Evolutionary conservation across 352 stramenopile genomes (phyloP).

Genomic region (Globisporangium polare): DNA sequence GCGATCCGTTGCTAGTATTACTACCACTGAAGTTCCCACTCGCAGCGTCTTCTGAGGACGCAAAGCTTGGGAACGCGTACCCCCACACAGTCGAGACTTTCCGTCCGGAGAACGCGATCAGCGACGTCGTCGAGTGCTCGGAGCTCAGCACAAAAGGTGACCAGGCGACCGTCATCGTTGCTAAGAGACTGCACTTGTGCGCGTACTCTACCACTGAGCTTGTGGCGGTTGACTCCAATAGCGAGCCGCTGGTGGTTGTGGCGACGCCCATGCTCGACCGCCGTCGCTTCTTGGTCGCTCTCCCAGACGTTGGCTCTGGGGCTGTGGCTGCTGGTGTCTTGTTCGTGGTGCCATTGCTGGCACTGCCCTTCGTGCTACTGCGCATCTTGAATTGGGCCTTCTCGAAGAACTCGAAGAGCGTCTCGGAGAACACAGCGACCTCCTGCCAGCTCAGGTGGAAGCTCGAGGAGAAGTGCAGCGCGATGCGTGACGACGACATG

Average conservation of each 20-base stretch:
- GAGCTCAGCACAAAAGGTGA: conserved; percentile 50
- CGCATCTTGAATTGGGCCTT: conserved; percentile 31
- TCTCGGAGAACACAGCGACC: conserved; percentile 66
- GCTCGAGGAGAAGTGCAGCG: conserved; percentile 70
- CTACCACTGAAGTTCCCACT: not conserved
- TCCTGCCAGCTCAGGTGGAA: conserved; percentile 81
- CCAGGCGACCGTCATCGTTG: conserved; percentile 67
- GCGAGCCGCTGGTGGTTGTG: not conserved
- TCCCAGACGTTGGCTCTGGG: not conserved
- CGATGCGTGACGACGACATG: conserved; percentile 51
- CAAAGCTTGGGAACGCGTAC: conserved; percentile 46
- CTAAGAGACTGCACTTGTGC: conserved; percentile 49
- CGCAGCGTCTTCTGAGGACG: conserved; percentile 12
- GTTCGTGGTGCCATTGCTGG: not conserved
- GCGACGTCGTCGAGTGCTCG: conserved; percentile 47
- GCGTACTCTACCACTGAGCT: conserved; percentile 55
- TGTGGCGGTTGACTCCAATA: not conserved
- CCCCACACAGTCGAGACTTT: conserved; percentile 68
- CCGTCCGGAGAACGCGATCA: conserved; percentile 62
- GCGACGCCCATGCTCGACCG: not conserved
- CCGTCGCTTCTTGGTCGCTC: conserved; percentile 24
- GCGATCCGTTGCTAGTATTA: too few relatives aligned
- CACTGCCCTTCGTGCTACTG: not conserved
- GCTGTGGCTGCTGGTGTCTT: not conserved
- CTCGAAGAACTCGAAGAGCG: conserved; percentile 59